phyloP scores from a whole-genome alignment of 257 asterid species.

The Solanum sparsipilum region DNA sequence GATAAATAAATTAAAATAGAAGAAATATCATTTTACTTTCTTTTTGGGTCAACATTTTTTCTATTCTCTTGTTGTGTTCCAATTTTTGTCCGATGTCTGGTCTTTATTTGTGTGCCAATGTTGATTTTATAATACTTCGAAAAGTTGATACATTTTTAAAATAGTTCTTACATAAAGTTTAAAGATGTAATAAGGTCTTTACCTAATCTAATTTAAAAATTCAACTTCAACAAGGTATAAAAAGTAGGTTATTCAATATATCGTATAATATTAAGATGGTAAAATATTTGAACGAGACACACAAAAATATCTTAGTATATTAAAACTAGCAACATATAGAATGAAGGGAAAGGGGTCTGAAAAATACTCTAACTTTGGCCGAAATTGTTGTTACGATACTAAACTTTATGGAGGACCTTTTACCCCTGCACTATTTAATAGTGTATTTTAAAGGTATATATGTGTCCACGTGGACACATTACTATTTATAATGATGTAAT shows the following conservation, averaged over 20 bases:
- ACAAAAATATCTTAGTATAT: neutral
- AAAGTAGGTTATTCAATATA: neutral
- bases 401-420: too few relatives aligned
- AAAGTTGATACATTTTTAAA: neutral
- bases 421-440: too few relatives aligned
- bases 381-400: too few relatives aligned
- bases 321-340: neutral
- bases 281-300: neutral
- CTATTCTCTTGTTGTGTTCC: neutral
- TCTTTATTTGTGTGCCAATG: neutral
- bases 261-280: neutral
- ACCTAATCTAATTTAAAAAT: neutral
- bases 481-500: too few relatives aligned
- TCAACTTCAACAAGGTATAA: neutral
- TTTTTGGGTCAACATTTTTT: neutral
- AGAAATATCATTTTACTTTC: too few relatives aligned
- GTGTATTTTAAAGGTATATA: too few relatives aligned
- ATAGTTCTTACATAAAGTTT: neutral
- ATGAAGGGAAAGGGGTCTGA: too few relatives aligned
- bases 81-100: neutral
- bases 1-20: too few relatives aligned
- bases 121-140: neutral
- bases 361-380: too few relatives aligned
- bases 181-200: neutral
- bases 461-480: too few relatives aligned